Percentiles rank a stretch among this genome's conserved stretches.
Conservation (phyloP, 163 green algal species). For the Trebouxiophyceae sp. region DNA sequence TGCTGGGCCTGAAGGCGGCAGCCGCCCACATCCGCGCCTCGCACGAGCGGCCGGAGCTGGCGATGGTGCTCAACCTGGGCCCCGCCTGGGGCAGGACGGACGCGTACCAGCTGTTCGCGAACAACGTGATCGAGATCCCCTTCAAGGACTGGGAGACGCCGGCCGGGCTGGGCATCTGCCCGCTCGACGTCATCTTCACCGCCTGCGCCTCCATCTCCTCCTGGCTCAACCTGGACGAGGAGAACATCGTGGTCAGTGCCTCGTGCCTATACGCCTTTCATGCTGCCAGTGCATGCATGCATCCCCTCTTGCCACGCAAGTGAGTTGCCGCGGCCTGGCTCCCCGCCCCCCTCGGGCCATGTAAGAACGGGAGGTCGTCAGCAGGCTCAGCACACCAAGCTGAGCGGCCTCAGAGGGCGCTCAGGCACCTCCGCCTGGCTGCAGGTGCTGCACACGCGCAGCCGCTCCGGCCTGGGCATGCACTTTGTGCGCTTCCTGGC, state of each 20-base stretch:
- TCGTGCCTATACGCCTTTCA: too few species aligned
- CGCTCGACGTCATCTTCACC: conserved; percentile 34
- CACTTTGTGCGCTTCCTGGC: conserved; percentile 42
- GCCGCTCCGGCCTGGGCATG: conserved; percentile 33
- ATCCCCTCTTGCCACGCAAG: neutral
- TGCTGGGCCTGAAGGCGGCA: conserved; percentile 18
- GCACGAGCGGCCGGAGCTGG: conserved; percentile 4
- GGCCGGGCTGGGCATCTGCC: conserved; percentile 39
- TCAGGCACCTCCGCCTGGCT: too few species aligned
- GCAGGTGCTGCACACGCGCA: conserved; percentile 50
- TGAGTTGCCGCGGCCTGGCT: neutral
- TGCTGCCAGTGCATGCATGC: too few species aligned
- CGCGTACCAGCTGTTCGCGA: conserved; percentile 27
- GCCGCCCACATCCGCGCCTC: conserved; percentile 6
- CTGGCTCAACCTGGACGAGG: conserved; percentile 22
- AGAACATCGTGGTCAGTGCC: conserved; percentile 21
- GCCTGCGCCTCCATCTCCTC: conserved; percentile 24
- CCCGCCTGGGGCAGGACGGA: conserved; percentile 22
- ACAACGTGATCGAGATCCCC: conserved; percentile 29
- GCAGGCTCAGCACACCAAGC: too few species aligned
- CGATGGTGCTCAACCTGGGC: conserved; percentile 36
- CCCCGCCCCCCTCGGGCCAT: too few species aligned
- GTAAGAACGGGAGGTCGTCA: too few species aligned
- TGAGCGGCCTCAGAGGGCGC: too few species aligned
- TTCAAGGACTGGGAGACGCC: conserved; percentile 45